Percentiles rank a stretch among this genome's conserved stretches.
Conservation (phyloP, 129 eudicot genomes). For the Ambrosia artemisiifolia region DNA sequence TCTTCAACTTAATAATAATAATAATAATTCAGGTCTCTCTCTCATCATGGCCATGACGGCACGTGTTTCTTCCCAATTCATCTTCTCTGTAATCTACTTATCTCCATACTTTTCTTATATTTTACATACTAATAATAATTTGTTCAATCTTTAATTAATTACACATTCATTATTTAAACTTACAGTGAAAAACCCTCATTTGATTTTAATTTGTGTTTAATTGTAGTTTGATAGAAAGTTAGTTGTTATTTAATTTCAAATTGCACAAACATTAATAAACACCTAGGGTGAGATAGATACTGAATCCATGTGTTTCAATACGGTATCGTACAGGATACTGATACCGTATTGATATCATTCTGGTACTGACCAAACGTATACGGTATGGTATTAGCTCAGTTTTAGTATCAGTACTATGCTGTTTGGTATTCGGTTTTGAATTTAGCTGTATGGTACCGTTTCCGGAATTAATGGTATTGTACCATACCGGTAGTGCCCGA, state of each 20-base stretch:
- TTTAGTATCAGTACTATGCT: no score
- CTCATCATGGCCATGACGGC: slow-evolving; percentile 28
- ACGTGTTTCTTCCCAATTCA: slow-evolving; percentile 27
- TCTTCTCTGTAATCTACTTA: slow-evolving; percentile 19
- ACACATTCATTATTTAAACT: background rate
- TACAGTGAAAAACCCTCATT: no score
- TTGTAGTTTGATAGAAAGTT: background rate
- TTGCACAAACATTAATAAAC: background rate
- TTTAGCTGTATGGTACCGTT: no score
- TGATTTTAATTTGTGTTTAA: slow-evolving; percentile 5
- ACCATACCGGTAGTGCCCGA: no score
- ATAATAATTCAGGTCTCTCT: slow-evolving; percentile 11
- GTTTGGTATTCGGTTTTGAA: no score
- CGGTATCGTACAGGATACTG: no score
- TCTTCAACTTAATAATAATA: background rate
- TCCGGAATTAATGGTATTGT: no score
- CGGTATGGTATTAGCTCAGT: no score
- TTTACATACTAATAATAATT: no score
- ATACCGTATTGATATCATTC: no score
- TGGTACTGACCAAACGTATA: no score
- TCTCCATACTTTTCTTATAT: background rate
- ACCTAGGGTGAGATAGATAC: background rate
- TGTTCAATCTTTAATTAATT: no score
- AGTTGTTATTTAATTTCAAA: background rate
- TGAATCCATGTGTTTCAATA: background rate